Percentiles rank a stretch among this genome's conserved stretches.
phyloP scores from a whole-genome alignment of 148 eudicot genomes.

The Salicornia ramosissima region DNA sequence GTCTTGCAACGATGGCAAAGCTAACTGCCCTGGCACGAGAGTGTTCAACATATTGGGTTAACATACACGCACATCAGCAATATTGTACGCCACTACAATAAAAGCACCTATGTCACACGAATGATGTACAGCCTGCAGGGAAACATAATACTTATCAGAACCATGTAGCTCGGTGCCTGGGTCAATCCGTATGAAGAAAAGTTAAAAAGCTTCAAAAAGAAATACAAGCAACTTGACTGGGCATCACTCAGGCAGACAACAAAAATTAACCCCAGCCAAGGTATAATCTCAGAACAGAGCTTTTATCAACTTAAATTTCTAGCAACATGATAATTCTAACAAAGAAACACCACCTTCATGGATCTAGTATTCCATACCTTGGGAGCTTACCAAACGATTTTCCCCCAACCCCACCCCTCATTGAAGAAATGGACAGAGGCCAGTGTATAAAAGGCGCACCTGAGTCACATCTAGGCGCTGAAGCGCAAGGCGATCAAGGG shows the following conservation, averaged over 20 bases:
- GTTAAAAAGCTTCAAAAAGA: neutral
- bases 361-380: no score
- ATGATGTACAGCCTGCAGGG: neutral
- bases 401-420: no score
- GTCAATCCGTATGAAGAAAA: neutral
- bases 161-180: neutral
- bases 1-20: conserved; percentile 27
- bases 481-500: no score
- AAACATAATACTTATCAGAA: conserved; percentile 4
- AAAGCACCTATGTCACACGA: neutral
- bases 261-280: neutral
- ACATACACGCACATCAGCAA: conserved; percentile 12
- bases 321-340: no score
- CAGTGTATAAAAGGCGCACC: no score
- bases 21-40: conserved; percentile 42
- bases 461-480: no score
- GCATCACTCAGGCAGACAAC: neutral
- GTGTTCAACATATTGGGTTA: conserved; percentile 41
- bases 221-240: neutral
- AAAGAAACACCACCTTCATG: no score
- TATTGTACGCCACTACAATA: conserved; percentile 3
- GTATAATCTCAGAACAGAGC: neutral
- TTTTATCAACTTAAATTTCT: neutral
- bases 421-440: no score
- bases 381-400: no score